Evolutionary conservation across 2,329 filamentous ascomycete species (phyloP), one percentile per base, ranked within the genome.

Genomic region (Cercospora sp.): DNA sequence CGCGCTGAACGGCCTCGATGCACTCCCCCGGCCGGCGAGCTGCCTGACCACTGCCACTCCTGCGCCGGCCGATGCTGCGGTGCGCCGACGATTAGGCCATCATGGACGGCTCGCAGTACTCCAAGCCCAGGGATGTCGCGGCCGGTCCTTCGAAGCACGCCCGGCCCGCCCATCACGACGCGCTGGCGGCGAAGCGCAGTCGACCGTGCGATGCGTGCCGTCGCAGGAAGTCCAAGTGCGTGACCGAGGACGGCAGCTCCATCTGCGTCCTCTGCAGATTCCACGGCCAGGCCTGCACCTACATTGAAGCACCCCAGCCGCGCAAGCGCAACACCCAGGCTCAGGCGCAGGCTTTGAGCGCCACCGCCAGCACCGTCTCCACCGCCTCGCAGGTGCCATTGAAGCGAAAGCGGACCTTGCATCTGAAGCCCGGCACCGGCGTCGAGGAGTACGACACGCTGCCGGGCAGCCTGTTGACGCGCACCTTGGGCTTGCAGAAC

Each of bases 281-380:
- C 77, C 89, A 89, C 79, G 88, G 88, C 73, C 87, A 91, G 76
- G 89, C 91, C 72, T 94, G 91, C 80, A 93, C 91, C 57, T 88
- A 93, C 76, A 84, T 89, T 53, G 88, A 89, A 66, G 68, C 70
- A 13, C 71, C 71, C 43, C 68, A 69, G 62, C 71, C 70, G 21
- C 65, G 71, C 63, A 73, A 73, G 55, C 68, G 71, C 43, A 60
- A 63, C 61, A 51, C 66, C 13, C 53, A 61, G 13, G 28, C 62
- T 30, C 45, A 24, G 30, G 45, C 34, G 16, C 61, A 21, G 51
- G 58, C 66, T 9, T 30, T 67, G 28, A 60, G 65, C 28, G 57
- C 45, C 21, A 65, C 53, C 60, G 28, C 63, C 68, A 8, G 49
- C 49, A 26, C 26, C 18, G 32, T 51, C 43, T 18, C 43, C 26